Evolutionary conservation across 768 basidiomycete species (phyloP), one percentile per base, ranked within the genome.

Genomic region (Agrocybe chaxingu): DNA sequence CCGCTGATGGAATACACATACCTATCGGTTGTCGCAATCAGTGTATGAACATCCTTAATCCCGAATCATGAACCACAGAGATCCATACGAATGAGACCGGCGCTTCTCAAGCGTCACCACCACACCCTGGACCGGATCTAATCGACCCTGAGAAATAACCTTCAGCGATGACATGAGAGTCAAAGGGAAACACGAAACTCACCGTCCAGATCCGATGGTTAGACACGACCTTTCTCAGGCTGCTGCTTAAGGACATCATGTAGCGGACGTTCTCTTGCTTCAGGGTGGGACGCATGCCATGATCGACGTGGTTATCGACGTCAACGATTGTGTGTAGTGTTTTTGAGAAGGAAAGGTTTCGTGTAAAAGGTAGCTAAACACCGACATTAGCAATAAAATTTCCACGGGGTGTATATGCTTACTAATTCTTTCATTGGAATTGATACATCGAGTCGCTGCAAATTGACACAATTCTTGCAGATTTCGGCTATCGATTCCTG

Each of bases 201-300:
- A 82, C 84, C 55, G 68, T 78, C 82, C 84, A 85, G 8, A 77
- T 60, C 35, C 81, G 69, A 12, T 72, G 71, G 50, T 74, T 76
- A 13, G 73, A 75, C 9, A 81, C 67, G 38, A 85, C 66, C 47
- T 69, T 77, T 39, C 62, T 66, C 40, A 87, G 62, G 16, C 57
- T 68, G 2, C 64, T 68, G 18, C 74, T 70, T 3, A 57, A 53
- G 30, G 59, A 57, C 66, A 80, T 76, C 63, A 85, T 66, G 34
- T 66, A 47, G 8, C 61, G 63, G 16, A 73, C 72, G 31, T 69
- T 71, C 8, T 70, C 66, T 32, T 60, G 64, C 41, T 59, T 66
- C 13, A 81, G 66, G 8, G 67, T 64, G 7, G 70, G 63, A 45
- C 66, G 69, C 33, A 73, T 62, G 44, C 71, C 62, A 58, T 77